Base-by-base conservation (phyloP, 345 rosid species). In the Salix brachista region DNA sequence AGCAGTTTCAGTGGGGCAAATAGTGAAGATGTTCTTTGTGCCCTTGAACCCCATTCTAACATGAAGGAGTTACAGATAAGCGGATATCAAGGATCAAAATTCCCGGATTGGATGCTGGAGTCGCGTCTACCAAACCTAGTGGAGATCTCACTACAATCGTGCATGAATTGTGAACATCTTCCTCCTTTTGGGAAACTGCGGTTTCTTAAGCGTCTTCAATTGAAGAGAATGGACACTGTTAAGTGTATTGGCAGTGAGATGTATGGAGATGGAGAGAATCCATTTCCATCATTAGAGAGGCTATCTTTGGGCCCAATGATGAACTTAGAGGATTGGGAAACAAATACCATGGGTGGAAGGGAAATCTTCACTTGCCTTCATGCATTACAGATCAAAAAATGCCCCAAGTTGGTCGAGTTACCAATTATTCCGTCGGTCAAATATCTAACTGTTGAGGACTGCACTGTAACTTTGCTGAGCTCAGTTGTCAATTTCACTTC, bases 121-220 rank as follows among this genome's bases (percentile, higher is more conserved):
- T 28, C 18, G 48, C 67, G n/a, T 17, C 46, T 70, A 16, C 30
- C 61, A 8, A 64, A 77, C 32, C 67, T 77, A 1, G 71, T 64
- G 70, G 37, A 64, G 32, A 21, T 77, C 60, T 7, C 26, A 7
- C 26, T 77, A 34, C 10, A 9, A 9, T 1, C 6, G 16, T 77
- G 82, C 25, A 26, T 4, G 14, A 13, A 46, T 2, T 71, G 67
- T 26, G 56, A 78, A 65, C 71, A 65, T 32, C 62, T 78, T 52
- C 76, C 80, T 36, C 52, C 19, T 46, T 46, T 41, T 41, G 44
- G 44, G 44, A 41, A 8, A 41, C 44, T 41, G 11, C 44, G 11
- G 44, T 41, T 41, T 10, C 44, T 41, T 41, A 41, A 41, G 44
- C 12, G 2, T 41, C 44, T 41, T 41, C 2, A 7, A 1, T 41